Base-by-base conservation (phyloP, 192 early-diverging fungal genomes). In the Pecoramyces ruminantium region DNA sequence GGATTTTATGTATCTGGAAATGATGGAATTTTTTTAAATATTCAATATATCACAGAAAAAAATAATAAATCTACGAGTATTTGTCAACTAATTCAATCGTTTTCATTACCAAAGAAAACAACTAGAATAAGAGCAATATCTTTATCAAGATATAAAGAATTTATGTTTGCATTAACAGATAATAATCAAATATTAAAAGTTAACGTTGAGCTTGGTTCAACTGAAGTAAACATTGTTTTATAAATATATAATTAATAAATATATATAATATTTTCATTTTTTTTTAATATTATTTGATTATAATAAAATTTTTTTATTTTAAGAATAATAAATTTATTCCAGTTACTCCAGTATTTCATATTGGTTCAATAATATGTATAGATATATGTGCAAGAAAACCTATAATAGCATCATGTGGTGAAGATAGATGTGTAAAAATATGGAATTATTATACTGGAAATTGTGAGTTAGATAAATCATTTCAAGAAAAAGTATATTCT, bases 391-490 rank as follows among this genome's bases (percentile, higher is more conserved):
- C 84, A 14, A 82, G 90, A 27, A 91, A 91, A 51, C 90, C 90
- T 28, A 81, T 91, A 2, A 82, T 91, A 27, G 90, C 87, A 13
- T 90, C 90, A 11, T 89, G 89, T 78, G 88, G 89, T 1, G 79
- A 81, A 0, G 90, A 91, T 81, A 82, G 83, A 81, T 88, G 89
- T 4, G 83, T 91, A 30, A 81, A 89, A 12, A 86, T 91, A 58
- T 91, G 90, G 90, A 91, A 91, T 81, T 90, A 88, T 82, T 28
- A 86, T 29, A 89, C 90, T 18, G 89, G 89, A 78, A 81, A 82
- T 13, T 78, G 88, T 30, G 88, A 89, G 81, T 85, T 90, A 27
- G 77, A 84, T 67, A 90, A 89, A 78, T 83, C 79, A 25, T 91
- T 88, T 77, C 81, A 86, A 29, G 89, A 90, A 38, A 86, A 87